These are phyloP conservation scores for Setaria italica DNA, from an alignment of 202 grass and related monocot species.

Conservation along the genomic window DNA sequence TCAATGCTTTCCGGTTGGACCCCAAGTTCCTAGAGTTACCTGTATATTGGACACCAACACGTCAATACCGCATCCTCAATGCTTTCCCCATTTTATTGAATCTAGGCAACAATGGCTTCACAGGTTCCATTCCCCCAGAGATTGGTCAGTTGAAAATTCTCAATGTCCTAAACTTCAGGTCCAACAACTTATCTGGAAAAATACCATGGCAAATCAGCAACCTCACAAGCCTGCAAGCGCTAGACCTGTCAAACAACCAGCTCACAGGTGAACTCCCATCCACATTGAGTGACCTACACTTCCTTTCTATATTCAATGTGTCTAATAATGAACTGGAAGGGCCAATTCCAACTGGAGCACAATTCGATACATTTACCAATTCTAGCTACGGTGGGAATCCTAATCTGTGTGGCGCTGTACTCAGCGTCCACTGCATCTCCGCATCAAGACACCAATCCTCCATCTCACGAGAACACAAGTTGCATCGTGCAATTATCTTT, in stretches of 20 bases:
- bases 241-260: conserved; percentile 67
- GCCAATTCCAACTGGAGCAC: conserved; percentile 40
- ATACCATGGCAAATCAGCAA: conserved; percentile 62
- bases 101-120: conserved; percentile 61
- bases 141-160: conserved; percentile 65
- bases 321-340: conserved; percentile 61
- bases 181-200: conserved; percentile 69
- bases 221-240: conserved; percentile 61
- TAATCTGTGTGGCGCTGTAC: conserved; percentile 45
- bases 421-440: conserved; percentile 10
- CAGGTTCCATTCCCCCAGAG: conserved; percentile 54
- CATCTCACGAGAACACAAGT: neutral
- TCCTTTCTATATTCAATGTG: conserved; percentile 64
- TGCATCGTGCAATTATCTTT: neutral
- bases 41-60: conserved; percentile 50
- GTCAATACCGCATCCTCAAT: conserved; percentile 64
- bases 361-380: conserved; percentile 56
- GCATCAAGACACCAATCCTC: neutral
- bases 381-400: conserved; percentile 59
- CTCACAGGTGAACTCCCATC: conserved; percentile 53
- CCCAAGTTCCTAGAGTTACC: conserved; percentile 57
- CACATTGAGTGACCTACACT: conserved; percentile 36
- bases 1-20: conserved; percentile 67
- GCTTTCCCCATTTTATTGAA: conserved; percentile 59
- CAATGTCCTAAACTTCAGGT: conserved; percentile 55